These are phyloP conservation scores for Acephala macrosclerotiorum DNA, from an alignment of 2,329 filamentous ascomycete genomes.

Conservation along the genomic window DNA sequence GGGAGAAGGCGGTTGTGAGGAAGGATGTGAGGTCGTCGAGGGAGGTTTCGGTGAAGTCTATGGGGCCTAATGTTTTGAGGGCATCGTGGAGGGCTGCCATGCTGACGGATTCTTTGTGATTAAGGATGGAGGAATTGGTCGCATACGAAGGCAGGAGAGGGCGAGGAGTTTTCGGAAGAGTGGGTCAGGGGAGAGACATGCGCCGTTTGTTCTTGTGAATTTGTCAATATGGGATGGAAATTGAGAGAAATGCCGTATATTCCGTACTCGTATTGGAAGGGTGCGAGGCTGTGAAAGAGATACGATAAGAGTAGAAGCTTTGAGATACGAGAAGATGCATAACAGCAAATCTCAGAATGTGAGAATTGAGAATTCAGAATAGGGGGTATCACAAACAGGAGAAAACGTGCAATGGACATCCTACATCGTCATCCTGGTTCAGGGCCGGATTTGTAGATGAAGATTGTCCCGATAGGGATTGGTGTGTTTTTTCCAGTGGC, in stretches of 20 bases:
- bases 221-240: neutral
- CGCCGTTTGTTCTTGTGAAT: neutral
- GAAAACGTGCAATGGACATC: neutral
- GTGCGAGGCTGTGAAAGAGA: neutral
- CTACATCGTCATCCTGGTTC: conserved; percentile 10
- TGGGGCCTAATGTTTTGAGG: conserved; percentile 62
- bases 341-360: neutral
- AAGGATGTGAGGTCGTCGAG: conserved; percentile 60
- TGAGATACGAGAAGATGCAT: neutral
- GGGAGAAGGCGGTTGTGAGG: conserved; percentile 65
- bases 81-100: conserved; percentile 66
- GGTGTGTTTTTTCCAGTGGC: neutral
- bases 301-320: neutral
- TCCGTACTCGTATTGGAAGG: neutral
- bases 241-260: neutral
- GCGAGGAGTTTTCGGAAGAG: neutral
- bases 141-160: neutral
- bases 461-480: neutral
- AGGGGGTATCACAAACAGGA: neutral
- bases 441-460: conserved; percentile 1
- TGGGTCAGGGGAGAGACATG: neutral
- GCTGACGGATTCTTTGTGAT: neutral
- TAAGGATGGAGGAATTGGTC: neutral
- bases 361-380: no score
- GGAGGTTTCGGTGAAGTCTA: conserved; percentile 57